Evolutionary conservation across 768 basidiomycete species (phyloP), one percentile per base, ranked within the genome.

Genomic region (Clathrus columnatus): DNA sequence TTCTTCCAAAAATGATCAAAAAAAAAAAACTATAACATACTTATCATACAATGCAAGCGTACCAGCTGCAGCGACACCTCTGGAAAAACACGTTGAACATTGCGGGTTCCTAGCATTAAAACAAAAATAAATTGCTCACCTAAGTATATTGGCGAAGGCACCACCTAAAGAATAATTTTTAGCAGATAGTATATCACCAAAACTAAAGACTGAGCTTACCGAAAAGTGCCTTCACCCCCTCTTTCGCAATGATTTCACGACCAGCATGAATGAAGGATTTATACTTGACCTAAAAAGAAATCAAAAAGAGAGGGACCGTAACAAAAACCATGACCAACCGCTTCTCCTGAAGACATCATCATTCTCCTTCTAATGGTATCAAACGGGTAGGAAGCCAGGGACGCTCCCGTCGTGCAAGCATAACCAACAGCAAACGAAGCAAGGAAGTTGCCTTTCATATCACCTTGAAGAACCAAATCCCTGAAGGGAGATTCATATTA

Each of bases 341-440:
- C 66, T 57, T 72, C 68, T 26, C 72, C 74, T 0, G 69, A 70
- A 14, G 72, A 72, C 74, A 75, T 75, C 75, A 75, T 75, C 74
- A 75, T 76, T 51, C 75, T 64, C 50, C 75, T 65, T 32, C 74
- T 65, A 57, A 75, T 72, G 1, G 75, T 75, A 53, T 75, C 75
- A 55, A 75, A 63, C 2, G 73, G 74, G 50, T 75, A 75, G n/a
- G 74, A 65, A 23, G 65, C 68, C 36, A 71, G 56, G 7, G 72
- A 62, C 14, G 73, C 73, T 23, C 66, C 67, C 72, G 73, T 75
- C 6, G 75, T 75, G 28, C 49, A 69, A 29, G 59, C 61, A 68
- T 72, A 75, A 20, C 74, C 75, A 10, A 75, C 66, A n/a, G 60
- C 60, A 52, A 76, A 75, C 18, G 72, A 71, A 5, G 69, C 71